Evolutionary conservation across 345 rosid genomes (phyloP), one percentile per base, ranked within the genome.

Genomic region (Kandelia obovata): DNA sequence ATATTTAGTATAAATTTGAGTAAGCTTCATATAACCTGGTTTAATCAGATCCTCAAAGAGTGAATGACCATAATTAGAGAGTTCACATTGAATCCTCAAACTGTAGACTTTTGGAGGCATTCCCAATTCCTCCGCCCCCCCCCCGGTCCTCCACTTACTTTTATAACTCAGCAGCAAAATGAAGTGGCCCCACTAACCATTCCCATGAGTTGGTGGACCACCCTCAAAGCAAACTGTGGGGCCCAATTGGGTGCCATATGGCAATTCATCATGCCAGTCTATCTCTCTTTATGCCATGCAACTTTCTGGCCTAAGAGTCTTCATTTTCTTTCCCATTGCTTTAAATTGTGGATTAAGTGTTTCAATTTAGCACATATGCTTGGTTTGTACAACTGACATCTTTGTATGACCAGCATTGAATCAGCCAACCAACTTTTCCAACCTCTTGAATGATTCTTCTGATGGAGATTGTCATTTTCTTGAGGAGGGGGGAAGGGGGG

Each of bases 171-270:
- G 57, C 23, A 70, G 63, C 16, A 64, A 70, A 70, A 56, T 53
- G 62, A 60, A 61, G 60, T 30, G 58, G 83, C 58, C 77, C 83
- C 81, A 76, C 73, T 67, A 62, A 26, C 64, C 76, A 20, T 52
- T 28, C 65, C 65, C 27, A 47, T 65, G 67, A 71, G 76, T 57
- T 71, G 69, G 74, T 76, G 87, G 87, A 65, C 84, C 84, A 69
- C 73, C 27, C 73, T 75, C 75, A 66, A 78, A 65, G 73, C 60
- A 64, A 71, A 66, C 43, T 47, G 67, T 55, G 75, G 82, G 82
- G 31, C 69, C 84, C 77, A 57, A 31, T 62, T 34, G 52, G 66
- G 64, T 63, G 69, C 71, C 65, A 57, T 66, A 73, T 76, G 8
- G 37, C 1, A 31, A 23, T 57, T 67, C 73, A 64, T 70, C n/a